Conservation (phyloP, 495 filamentous ascomycete genomes). For the Ascobolus immersus region DNA sequence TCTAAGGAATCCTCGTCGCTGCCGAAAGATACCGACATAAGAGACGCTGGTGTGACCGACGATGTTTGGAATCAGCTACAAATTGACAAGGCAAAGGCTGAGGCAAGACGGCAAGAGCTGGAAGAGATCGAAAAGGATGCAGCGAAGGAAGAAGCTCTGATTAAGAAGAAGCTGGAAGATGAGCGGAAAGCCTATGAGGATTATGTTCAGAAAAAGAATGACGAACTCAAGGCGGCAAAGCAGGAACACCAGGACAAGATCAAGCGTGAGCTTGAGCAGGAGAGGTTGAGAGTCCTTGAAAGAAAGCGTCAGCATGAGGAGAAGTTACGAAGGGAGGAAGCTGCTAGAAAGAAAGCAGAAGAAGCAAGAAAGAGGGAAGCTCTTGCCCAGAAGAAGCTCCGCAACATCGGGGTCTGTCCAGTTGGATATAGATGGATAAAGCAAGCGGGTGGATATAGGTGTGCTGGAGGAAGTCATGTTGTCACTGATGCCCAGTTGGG, state of each 20-base stretch:
- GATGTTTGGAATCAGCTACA: slow-evolving; percentile 35
- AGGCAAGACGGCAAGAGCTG: not conserved
- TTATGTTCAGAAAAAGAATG: not conserved
- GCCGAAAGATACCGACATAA: slow-evolving; percentile 5
- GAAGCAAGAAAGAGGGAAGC: slow-evolving; percentile 1
- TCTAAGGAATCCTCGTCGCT: not conserved
- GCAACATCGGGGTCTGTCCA: slow-evolving; percentile 3
- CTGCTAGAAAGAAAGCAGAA: not conserved
- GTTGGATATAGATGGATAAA: slow-evolving; percentile 4
- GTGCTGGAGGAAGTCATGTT: slow-evolving; percentile 5
- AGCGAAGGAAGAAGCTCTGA: not conserved
- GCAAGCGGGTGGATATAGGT: slow-evolving; percentile 1
- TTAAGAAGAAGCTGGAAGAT: not conserved
- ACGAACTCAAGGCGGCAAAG: not conserved
- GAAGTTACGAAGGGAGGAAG: no score
- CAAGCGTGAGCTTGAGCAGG: not conserved
- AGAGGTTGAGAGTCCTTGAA: no score
- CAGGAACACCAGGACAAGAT: not conserved
- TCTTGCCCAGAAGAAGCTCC: slow-evolving; percentile 1
- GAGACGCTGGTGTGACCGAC: slow-evolving; percentile 34
- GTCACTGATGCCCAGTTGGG: slow-evolving; percentile 2
- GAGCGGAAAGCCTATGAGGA: not conserved
- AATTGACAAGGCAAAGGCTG: slow-evolving; percentile 16
- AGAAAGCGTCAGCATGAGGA: no score
- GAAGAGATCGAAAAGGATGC: not conserved